These are phyloP conservation scores for Extremus antarcticus DNA, from an alignment of 495 filamentous ascomycete species.

Conservation along the genomic window DNA sequence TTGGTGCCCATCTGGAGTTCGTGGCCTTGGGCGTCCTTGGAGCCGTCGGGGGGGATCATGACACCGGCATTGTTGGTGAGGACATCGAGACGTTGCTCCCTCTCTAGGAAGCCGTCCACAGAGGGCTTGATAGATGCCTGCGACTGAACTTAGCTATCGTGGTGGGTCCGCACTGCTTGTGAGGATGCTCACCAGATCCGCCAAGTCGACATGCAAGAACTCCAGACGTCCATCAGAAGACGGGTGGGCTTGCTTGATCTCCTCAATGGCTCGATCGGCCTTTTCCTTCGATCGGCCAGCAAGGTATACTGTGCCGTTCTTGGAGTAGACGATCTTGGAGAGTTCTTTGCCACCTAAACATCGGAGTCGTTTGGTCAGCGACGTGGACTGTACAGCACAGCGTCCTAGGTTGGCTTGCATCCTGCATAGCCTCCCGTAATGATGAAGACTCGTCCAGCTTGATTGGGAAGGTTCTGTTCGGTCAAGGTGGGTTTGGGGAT, in stretches of 20 bases:
- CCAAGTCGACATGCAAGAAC: conserved; percentile 36
- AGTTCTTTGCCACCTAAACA: conserved; percentile 40
- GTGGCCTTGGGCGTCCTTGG: conserved; percentile 29
- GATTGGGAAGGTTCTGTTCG: conserved; percentile 17
- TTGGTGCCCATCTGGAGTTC: conserved; percentile 42
- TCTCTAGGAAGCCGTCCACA: conserved; percentile 32
- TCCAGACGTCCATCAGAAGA: conserved; percentile 28
- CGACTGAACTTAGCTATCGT: background rate
- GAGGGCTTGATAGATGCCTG: conserved; percentile 32
- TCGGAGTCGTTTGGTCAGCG: too few relatives aligned
- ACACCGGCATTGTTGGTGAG: conserved; percentile 44
- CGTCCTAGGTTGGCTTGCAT: too few relatives aligned
- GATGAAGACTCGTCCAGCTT: conserved; percentile 27
- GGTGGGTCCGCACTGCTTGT: background rate
- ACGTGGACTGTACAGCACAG: too few relatives aligned
- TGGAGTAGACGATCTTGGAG: conserved; percentile 35
- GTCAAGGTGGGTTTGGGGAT: conserved; percentile 16
- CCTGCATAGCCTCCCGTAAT: conserved; percentile 45
- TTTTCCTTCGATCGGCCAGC: conserved; percentile 37
- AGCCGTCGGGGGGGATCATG: conserved; percentile 32
- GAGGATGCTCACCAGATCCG: conserved; percentile 26
- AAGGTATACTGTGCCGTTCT: conserved; percentile 43
- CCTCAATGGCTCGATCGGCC: conserved; percentile 28
- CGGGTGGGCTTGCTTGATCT: conserved; percentile 20
- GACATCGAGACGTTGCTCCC: conserved; percentile 37